phyloP scores from a whole-genome alignment of 2,329 filamentous ascomycete species.

The Shiraia sp. region DNA sequence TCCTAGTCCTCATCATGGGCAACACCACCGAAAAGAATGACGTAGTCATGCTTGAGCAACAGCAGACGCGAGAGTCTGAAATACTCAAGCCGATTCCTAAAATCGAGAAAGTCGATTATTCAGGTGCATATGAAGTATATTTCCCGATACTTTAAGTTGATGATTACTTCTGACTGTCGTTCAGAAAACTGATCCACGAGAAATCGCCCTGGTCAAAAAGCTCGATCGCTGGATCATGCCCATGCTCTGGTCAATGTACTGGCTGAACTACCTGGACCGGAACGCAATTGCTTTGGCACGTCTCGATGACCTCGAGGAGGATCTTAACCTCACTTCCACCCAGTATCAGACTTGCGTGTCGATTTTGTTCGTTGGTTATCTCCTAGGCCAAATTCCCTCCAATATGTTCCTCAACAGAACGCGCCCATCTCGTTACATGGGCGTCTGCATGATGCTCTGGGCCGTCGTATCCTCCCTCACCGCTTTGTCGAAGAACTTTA shows the following conservation, averaged over 20 bases:
- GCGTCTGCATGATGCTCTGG: slow-evolving; percentile 45
- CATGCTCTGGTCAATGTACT: slow-evolving; percentile 30
- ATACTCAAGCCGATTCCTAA: slow-evolving; percentile 26
- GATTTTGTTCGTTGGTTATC: slow-evolving; percentile 41
- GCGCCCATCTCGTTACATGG: slow-evolving; percentile 30
- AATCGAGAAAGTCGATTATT: slow-evolving; percentile 36
- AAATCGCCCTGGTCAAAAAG: slow-evolving; percentile 40
- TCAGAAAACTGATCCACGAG: slow-evolving; percentile 38
- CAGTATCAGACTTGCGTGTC: slow-evolving; percentile 31
- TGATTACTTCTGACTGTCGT: not conserved
- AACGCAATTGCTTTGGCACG: slow-evolving; percentile 68
- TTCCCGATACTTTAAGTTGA: not conserved
- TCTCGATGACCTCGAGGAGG: slow-evolving; percentile 63
- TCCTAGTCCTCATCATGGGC: slow-evolving; percentile 18
- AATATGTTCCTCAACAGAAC: slow-evolving; percentile 45
- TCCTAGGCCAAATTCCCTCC: slow-evolving; percentile 36
- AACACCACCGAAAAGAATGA: slow-evolving; percentile 32
- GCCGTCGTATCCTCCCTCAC: slow-evolving; percentile 50
- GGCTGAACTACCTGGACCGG: slow-evolving; percentile 47
- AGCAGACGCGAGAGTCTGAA: slow-evolving; percentile 24
- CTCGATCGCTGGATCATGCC: slow-evolving; percentile 35
- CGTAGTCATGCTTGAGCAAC: slow-evolving; percentile 31
- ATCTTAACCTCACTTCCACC: slow-evolving; percentile 48
- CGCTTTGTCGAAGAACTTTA: slow-evolving; percentile 48
- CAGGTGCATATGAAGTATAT: slow-evolving; percentile 33